Evolutionary conservation across 1,284 basidiomycete species (phyloP), one percentile per base, ranked within the genome.

Genomic region (Ceratobasidium sp.): DNA sequence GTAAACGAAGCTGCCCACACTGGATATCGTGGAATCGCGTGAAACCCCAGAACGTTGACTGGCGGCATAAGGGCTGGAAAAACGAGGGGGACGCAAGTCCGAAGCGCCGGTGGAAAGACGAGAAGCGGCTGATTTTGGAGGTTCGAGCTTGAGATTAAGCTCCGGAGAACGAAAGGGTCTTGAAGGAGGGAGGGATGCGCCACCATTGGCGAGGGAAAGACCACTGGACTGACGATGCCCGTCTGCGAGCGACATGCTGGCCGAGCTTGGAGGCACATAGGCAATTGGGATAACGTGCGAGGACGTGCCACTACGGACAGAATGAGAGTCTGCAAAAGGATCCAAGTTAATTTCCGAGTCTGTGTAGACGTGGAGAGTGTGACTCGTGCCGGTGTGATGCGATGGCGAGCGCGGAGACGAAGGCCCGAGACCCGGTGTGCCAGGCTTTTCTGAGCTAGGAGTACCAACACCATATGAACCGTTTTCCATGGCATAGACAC

Each of bases 281-380:
- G 90, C 90, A 75, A 92, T 93, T 73, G 91, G 91, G 72, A 93
- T 93, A 75, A 92, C 91, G 77, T 93, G 92, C 16, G 91, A 91
- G 21, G 53, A 63, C 33, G 64, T 40, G 51, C 64, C 64, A 38
- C 64, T 69, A 38, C 25, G 64, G 51, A 69, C 64, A 14, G 64
- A 69, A n/a, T 49, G 36, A 1, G 64, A 36, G 48, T 59, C 73
- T 59, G 72, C 72, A 58, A 64, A 73, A 49, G 72, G 72, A 72
- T 72, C 71, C 38, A 74, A 42, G 62, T 74, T 74, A 70, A 74
- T 72, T 33, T 36, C 60, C 40, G 67, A 48, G 33, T 23, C 40
- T 14, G 71, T 53, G 69, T 74, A 72, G 16, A 69, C 40, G 33
- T 71, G 60, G 46, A 74, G 66, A 51, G 72, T 54, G 56, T 66